phyloP scores from a whole-genome alignment of 2,329 filamentous ascomycete species.

The Xylaria digitata region DNA sequence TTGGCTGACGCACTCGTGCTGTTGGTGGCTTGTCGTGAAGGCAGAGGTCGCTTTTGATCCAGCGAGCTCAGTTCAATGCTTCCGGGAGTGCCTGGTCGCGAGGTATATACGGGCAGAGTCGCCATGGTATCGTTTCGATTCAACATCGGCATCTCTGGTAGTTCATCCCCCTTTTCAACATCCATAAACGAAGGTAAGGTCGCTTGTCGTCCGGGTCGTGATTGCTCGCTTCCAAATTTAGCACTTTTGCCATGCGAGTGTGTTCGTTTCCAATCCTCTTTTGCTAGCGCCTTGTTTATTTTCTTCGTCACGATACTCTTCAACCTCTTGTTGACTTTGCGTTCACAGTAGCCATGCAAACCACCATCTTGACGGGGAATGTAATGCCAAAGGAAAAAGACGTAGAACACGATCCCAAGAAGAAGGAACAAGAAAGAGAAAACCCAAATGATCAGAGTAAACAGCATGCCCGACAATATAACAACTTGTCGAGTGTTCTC shows the following conservation, averaged over 20 bases:
- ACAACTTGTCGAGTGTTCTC: conserved; percentile 82
- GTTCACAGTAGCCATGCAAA: conserved; percentile 85
- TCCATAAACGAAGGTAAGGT: conserved; percentile 73
- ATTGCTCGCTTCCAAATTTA: conserved; percentile 66
- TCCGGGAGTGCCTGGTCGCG: conserved; percentile 66
- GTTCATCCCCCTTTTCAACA: conserved; percentile 60
- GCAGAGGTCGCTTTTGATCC: conserved; percentile 63
- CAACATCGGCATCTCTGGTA: conserved; percentile 68
- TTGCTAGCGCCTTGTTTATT: conserved; percentile 87
- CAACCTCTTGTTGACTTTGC: conserved; percentile 89
- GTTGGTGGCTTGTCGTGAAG: conserved; percentile 54
- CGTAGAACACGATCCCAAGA: conserved; percentile 80
- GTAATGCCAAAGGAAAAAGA: conserved; percentile 92
- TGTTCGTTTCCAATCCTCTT: conserved; percentile 73
- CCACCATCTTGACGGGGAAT: conserved; percentile 85
- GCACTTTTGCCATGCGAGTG: conserved; percentile 63
- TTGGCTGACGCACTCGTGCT: conserved; percentile 67
- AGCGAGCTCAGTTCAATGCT: conserved; percentile 64
- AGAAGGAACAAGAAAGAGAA: conserved; percentile 81
- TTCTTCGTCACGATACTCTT: conserved; percentile 86
- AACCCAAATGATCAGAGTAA: conserved; percentile 90
- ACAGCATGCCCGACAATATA: conserved; percentile 90
- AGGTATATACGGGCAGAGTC: conserved; percentile 72
- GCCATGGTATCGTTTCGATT: conserved; percentile 69
- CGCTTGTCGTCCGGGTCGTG: conserved; percentile 65